phyloP scores from a whole-genome alignment of 169 alveolate species.

The Plasmodium gonderi region DNA sequence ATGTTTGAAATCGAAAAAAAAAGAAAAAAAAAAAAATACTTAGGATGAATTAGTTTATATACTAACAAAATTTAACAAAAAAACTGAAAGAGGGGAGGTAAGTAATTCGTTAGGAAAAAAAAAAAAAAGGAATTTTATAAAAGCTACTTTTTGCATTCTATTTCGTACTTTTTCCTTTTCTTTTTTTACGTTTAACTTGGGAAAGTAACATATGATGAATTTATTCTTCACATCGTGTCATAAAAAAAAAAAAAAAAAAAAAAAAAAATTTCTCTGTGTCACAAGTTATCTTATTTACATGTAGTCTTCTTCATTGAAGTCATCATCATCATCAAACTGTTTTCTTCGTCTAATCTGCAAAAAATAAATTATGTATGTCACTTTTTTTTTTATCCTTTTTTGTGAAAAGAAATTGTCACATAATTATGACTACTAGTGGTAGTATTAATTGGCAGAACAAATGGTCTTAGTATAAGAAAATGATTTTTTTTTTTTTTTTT shows the following conservation, averaged over 20 bases:
- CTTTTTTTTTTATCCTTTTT: neutral
- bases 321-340: constrained; percentile 75
- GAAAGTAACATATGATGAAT: neutral
- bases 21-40: neutral
- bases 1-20: neutral
- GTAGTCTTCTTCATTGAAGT: constrained; percentile 72
- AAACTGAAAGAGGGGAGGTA: neutral
- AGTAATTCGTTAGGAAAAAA: neutral
- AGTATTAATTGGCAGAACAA: neutral
- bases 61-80: neutral
- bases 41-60: neutral
- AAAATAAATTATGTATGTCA: neutral
- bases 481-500: neutral
- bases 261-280: constrained; percentile 1
- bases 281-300: neutral
- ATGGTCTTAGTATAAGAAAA: neutral
- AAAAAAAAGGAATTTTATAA: neutral
- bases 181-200: neutral
- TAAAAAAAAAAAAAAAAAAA: constrained; percentile 7
- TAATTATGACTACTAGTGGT: neutral
- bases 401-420: neutral
- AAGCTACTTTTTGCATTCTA: neutral
- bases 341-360: constrained; percentile 68
- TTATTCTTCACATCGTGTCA: neutral
- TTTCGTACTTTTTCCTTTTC: neutral